Conservation (phyloP, 106 monocot genomes). For the Allium sativum region DNA sequence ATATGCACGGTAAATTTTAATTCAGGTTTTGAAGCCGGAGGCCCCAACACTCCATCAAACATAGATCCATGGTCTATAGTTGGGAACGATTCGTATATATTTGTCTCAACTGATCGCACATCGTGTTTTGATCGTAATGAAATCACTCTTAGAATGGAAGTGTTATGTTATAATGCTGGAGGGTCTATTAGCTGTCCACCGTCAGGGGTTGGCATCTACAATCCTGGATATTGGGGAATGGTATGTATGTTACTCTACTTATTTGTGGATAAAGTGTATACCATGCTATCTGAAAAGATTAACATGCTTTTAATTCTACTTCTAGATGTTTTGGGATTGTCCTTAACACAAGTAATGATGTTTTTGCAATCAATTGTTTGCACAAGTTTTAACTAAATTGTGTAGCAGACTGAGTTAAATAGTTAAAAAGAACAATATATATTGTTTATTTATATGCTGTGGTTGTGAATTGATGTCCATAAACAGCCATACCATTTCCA, state of each 20-base stretch:
- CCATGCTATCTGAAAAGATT: background rate
- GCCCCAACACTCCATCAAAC: slow-evolving; percentile 71
- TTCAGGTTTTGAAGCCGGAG: slow-evolving; percentile 94
- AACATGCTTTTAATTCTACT: too few species aligned
- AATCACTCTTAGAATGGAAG: slow-evolving; percentile 79
- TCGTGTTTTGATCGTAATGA: slow-evolving; percentile 68
- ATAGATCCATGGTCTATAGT: slow-evolving; percentile 83
- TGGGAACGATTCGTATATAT: slow-evolving; percentile 54
- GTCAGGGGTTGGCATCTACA: slow-evolving; percentile 83
- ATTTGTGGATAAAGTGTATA: background rate
- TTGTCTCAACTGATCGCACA: slow-evolving; percentile 51
- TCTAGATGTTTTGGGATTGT: too few species aligned
- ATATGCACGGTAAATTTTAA: background rate
- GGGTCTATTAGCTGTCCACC: slow-evolving; percentile 45
- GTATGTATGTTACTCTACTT: slow-evolving; percentile 24
- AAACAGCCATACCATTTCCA: too few species aligned
- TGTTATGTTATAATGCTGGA: slow-evolving; percentile 44
- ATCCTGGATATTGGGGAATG: slow-evolving; percentile 99
- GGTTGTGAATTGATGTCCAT: too few species aligned
- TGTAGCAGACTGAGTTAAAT: too few species aligned
- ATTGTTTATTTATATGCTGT: too few species aligned
- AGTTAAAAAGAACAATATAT: too few species aligned
- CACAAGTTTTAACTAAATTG: too few species aligned
- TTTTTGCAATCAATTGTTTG: too few species aligned
- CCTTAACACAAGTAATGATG: too few species aligned